phyloP scores from a whole-genome alignment of 2,329 filamentous ascomycete genomes.

The Metarhizium rileyi region DNA sequence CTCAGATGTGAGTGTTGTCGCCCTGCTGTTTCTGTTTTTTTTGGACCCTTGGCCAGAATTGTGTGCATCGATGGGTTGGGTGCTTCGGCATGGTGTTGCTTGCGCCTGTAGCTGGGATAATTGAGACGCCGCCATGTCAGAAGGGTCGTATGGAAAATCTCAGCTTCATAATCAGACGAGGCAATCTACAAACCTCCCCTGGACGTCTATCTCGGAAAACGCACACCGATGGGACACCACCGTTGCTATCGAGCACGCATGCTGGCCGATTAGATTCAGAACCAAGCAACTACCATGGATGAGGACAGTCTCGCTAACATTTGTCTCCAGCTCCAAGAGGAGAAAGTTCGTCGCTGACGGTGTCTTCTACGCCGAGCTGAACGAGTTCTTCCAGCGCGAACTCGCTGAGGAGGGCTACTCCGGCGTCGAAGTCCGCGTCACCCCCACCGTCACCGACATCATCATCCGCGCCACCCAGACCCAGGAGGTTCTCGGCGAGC shows the following conservation, averaged over 20 bases:
- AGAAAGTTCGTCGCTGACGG: constrained; percentile 96
- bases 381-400: constrained; percentile 99
- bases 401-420: constrained; percentile 99
- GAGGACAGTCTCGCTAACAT: constrained; percentile 3
- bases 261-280: no score
- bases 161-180: no score
- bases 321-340: constrained; percentile 62
- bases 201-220: no score
- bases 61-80: background rate
- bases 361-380: constrained; percentile 99
- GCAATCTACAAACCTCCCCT: no score
- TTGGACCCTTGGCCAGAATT: background rate
- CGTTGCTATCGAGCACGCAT: no score
- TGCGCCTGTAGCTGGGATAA: background rate
- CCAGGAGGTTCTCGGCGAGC: constrained; percentile 99
- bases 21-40: background rate
- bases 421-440: constrained; percentile 99
- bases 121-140: background rate
- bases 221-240: no score
- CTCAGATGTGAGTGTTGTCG: constrained; percentile 47
- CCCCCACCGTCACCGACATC: constrained; percentile 99
- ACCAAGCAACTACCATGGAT: background rate
- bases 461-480: constrained; percentile 99
- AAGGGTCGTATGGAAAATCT: no score
- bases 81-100: background rate